Percentiles rank a stretch among this genome's conserved stretches.
Conservation (phyloP, 179 eudicot genomes). For the Beta macrorhiza region DNA sequence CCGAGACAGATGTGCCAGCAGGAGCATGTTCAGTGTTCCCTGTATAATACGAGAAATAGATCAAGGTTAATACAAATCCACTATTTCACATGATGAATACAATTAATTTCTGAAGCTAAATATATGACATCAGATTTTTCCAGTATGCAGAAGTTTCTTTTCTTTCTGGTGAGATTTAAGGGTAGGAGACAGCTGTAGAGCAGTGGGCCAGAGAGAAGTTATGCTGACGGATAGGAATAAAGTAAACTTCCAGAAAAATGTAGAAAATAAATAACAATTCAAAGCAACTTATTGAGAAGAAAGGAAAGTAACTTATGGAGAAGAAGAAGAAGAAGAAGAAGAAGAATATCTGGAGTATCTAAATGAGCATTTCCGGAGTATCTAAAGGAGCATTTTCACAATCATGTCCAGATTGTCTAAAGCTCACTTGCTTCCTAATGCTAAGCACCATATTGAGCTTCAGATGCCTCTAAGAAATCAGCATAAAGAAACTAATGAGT, state of each 20-base stretch:
- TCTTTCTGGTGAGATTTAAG: not conserved
- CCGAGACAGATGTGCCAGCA: slow-evolving; percentile 49
- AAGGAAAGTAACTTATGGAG: not conserved
- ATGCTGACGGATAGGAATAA: not conserved
- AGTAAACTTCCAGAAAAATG: not conserved
- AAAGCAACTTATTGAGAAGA: not conserved
- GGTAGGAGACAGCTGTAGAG: not conserved
- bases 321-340: too few species aligned
- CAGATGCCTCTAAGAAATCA: not conserved
- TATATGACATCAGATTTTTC: not conserved
- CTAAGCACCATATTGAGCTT: not conserved
- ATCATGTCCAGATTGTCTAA: not conserved
- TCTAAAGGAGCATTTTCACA: not conserved
- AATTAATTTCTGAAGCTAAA: not conserved
- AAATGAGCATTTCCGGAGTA: not conserved
- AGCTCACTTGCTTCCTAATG: not conserved
- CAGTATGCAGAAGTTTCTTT: too few species aligned
- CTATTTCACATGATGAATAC: not conserved
- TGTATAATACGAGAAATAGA: slow-evolving; percentile 29
- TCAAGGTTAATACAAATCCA: not conserved
- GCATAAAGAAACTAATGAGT: not conserved
- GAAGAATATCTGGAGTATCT: not conserved
- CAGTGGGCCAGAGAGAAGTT: not conserved
- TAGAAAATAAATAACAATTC: not conserved
- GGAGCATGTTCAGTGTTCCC: slow-evolving; percentile 45